Conservation (phyloP, 345 rosid genomes). For the Camelina sativa region DNA sequence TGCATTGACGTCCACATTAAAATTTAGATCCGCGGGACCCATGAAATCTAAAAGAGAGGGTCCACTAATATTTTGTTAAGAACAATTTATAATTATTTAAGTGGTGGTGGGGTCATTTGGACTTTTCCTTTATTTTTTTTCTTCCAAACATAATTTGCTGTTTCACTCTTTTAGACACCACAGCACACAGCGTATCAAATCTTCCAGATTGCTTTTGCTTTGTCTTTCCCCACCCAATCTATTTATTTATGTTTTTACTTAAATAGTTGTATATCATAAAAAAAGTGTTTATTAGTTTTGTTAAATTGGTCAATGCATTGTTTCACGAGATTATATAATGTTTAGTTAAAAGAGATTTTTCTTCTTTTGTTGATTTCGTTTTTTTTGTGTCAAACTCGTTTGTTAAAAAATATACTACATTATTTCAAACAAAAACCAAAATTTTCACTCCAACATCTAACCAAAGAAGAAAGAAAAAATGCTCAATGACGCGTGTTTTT, state of each 20-base stretch:
- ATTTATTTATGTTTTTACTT: no score
- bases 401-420: no score
- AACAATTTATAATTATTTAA: slow-evolving; percentile 37
- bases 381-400: no score
- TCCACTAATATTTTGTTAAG: slow-evolving; percentile 41
- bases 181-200: slow-evolving; percentile 50
- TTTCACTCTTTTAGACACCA: slow-evolving; percentile 53
- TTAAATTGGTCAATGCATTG: not conserved
- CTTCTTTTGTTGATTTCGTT: no score
- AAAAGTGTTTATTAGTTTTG: not conserved
- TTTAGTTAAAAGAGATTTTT: no score
- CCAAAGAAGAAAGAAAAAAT: not conserved
- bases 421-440: not conserved
- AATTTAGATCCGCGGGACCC: slow-evolving; percentile 58
- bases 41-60: slow-evolving; percentile 55
- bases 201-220: slow-evolving; percentile 52
- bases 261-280: not conserved
- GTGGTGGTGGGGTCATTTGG: slow-evolving; percentile 36
- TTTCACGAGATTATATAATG: no score
- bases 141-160: slow-evolving; percentile 42
- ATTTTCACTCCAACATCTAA: slow-evolving; percentile 5
- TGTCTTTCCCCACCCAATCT: slow-evolving; percentile 41
- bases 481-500: not conserved
- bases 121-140: slow-evolving; percentile 45
- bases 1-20: slow-evolving; percentile 40